phyloP scores from a whole-genome alignment of 139 green algal species.

The Closterium sp. region DNA sequence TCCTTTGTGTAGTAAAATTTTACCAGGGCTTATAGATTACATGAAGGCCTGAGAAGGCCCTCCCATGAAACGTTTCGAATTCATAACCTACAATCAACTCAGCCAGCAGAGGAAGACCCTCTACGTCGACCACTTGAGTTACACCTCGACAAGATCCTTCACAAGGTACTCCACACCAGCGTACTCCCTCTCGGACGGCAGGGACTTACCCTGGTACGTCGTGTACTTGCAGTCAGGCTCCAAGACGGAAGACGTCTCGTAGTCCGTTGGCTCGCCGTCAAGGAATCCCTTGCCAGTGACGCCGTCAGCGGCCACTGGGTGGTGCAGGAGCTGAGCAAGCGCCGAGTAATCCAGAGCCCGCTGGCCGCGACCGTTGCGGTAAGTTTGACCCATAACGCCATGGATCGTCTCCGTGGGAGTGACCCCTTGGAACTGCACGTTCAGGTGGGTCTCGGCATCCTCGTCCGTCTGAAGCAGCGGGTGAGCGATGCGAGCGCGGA shows the following conservation, averaged over 20 bases:
- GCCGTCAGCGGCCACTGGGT: background rate
- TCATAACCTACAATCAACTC: too few species aligned
- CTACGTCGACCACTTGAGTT: too few species aligned
- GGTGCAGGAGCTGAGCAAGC: background rate
- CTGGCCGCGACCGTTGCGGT: background rate
- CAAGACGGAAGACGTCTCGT: background rate
- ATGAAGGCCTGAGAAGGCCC: too few species aligned
- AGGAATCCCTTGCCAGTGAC: background rate
- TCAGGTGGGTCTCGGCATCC: background rate
- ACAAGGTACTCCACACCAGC: background rate
- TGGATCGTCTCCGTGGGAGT: constrained; percentile 1
- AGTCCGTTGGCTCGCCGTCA: background rate
- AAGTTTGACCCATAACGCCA: background rate
- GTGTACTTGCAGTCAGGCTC: constrained; percentile 1
- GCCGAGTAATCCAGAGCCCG: background rate
- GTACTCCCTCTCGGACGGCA: background rate
- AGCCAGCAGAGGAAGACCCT: too few species aligned
- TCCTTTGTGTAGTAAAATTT: too few species aligned
- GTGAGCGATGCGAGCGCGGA: background rate
- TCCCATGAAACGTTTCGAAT: too few species aligned
- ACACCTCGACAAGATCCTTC: background rate
- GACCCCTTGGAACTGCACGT: background rate
- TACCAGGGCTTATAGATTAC: too few species aligned
- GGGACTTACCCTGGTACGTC: background rate
- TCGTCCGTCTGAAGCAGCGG: background rate